Evolutionary conservation across 306 rosid genomes (phyloP), one percentile per base, ranked within the genome.

Genomic region (Fragaria ananassa): DNA sequence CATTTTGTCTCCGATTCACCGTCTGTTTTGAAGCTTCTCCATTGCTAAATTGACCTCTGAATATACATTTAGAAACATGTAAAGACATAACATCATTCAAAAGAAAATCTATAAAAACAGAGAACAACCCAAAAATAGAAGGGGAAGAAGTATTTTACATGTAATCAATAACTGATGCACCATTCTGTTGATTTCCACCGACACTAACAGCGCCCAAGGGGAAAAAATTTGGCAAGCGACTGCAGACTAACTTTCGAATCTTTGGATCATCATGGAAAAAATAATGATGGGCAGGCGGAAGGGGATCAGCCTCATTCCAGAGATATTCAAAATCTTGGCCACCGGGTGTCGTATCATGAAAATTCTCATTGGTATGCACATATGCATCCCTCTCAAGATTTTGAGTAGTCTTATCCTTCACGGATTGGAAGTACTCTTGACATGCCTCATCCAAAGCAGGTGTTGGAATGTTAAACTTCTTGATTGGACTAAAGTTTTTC

Each of bases 41-140:
- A 71, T 76, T 89, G 76, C 80, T 65, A 79, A 95, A 95, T 79
- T 95, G 98, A 53, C 93, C 89, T 92, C 98, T 95, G 93, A 81
- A 80, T 70, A 34, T 51, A 74, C 79, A 83, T 54, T 8, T 34
- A 44, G 62, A 68, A 23, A 50, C 42, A 78, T 15, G 51, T 58
- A 63, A 66, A 11, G 54, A 64, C 39, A 51, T 17, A 61, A 66
- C 69, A 69, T 31, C 64, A 69, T n/a, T 14, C 10, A 49, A 6
- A 37, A 10, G 8, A 68, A 76, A 71, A 62, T 56, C 47, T 25
- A 71, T 21, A 54, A 71, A 70, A 29, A 67, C 12, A 70, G n/a
- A 61, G 44, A 49, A 74, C 10, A 63, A 35, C 18, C 18, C 0
- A 1, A 25, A 58, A 60, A 60, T 27, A 12, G 5, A 70, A 81